Percentiles rank a stretch among this genome's conserved stretches.
Evolutionary conservation across 2,329 filamentous ascomycete species (phyloP).

Genomic region (Cercospora beticola): DNA sequence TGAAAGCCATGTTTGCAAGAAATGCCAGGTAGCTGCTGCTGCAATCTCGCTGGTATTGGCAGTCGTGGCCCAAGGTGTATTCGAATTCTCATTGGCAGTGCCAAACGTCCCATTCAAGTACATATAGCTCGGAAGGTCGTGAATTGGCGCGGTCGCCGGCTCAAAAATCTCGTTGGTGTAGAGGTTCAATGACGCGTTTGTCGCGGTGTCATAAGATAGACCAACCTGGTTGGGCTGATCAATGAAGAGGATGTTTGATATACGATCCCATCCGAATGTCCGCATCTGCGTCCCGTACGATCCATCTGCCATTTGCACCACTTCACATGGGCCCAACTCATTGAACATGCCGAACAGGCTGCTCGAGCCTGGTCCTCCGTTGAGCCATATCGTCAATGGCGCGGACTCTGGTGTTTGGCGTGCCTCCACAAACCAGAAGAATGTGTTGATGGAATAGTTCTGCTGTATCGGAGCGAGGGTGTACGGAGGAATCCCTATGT

Average conservation of each 20-base stretch:
- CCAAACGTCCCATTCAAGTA: constrained; percentile 65
- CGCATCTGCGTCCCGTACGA: constrained; percentile 47
- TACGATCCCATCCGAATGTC: constrained; percentile 66
- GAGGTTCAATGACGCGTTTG: constrained; percentile 60
- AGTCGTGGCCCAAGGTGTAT: constrained; percentile 26
- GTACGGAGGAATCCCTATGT: constrained; percentile 58
- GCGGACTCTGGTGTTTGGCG: constrained; percentile 48
- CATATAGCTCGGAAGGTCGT: constrained; percentile 38
- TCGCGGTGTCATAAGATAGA: constrained; percentile 65
- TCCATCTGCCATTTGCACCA: constrained; percentile 45
- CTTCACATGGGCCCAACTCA: constrained; percentile 54
- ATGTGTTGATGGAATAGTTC: constrained; percentile 60
- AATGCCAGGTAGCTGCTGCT: constrained; percentile 59
- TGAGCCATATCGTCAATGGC: constrained; percentile 64
- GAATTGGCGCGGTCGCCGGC: constrained; percentile 36
- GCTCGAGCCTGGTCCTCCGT: constrained; percentile 65
- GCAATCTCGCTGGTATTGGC: constrained; percentile 41
- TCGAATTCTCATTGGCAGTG: constrained; percentile 46
- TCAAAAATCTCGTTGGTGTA: constrained; percentile 44
- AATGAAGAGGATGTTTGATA: constrained; percentile 60
- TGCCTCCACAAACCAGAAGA: constrained; percentile 65
- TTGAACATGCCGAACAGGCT: constrained; percentile 65
- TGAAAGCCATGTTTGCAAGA: constrained; percentile 60
- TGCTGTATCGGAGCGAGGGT: constrained; percentile 50
- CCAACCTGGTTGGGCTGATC: constrained; percentile 68